These are phyloP conservation scores for Lycium ferocissimum DNA, from an alignment of 257 asterid species.

Conservation along the genomic window DNA sequence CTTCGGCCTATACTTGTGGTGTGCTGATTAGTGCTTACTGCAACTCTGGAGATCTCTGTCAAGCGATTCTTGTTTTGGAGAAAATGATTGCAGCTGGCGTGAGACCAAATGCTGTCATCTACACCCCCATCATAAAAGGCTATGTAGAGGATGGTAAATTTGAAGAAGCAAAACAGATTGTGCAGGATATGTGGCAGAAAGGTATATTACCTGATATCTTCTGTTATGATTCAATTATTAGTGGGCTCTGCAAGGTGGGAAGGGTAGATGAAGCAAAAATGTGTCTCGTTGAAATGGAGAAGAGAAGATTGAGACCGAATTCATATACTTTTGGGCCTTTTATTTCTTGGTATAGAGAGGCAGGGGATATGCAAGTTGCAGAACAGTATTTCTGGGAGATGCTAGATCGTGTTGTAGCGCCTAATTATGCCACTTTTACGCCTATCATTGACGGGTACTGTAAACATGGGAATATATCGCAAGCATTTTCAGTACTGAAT, in stretches of 20 bases:
- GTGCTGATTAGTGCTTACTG: slow-evolving; percentile 64
- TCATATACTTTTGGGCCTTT: slow-evolving; percentile 77
- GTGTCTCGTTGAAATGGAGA: slow-evolving; percentile 62
- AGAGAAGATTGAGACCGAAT: slow-evolving; percentile 69
- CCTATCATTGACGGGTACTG: slow-evolving; percentile 74
- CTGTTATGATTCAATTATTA: slow-evolving; percentile 70
- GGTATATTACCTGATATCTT: slow-evolving; percentile 71
- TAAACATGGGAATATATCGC: slow-evolving; percentile 56
- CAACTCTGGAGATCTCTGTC: slow-evolving; percentile 60
- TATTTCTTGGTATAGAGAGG: slow-evolving; percentile 61
- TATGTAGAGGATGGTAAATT: slow-evolving; percentile 62
- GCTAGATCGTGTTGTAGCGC: slow-evolving; percentile 69
- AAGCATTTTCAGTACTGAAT: slow-evolving; percentile 67
- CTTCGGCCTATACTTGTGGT: slow-evolving; percentile 66
- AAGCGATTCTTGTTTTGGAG: slow-evolving; percentile 59
- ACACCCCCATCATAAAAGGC: slow-evolving; percentile 62
- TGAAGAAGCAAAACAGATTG: slow-evolving; percentile 62
- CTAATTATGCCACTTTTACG: slow-evolving; percentile 62
- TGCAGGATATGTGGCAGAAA: slow-evolving; percentile 74
- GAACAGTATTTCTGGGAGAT: slow-evolving; percentile 71
- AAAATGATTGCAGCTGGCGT: slow-evolving; percentile 61
- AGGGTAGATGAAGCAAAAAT: slow-evolving; percentile 72
- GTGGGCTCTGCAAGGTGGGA: slow-evolving; percentile 73
- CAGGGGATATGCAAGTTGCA: slow-evolving; percentile 68
- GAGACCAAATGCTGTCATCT: slow-evolving; percentile 62